Evolutionary conservation across 805 yeast genomes (phyloP).

Genomic region (Priceomyces melissophilus): DNA sequence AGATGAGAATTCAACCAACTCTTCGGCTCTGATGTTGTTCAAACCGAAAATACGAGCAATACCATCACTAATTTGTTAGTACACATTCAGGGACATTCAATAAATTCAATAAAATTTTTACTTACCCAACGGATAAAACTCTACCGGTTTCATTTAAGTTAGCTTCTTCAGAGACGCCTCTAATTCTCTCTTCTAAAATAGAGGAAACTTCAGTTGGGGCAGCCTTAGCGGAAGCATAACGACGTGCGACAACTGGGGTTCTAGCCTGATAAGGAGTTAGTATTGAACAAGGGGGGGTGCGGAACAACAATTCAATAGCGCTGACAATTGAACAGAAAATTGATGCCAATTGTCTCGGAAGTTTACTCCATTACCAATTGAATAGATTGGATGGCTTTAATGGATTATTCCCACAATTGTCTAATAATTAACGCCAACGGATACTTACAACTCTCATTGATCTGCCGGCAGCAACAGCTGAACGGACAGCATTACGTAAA

Average conservation of each 20-base stretch:
- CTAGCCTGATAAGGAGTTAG: slow-evolving; percentile 57
- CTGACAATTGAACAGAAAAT: too few relatives aligned
- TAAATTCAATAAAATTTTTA: slow-evolving; percentile 15
- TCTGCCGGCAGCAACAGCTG: slow-evolving; percentile 50
- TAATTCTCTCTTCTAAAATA: slow-evolving; percentile 97
- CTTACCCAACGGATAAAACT: slow-evolving; percentile 95
- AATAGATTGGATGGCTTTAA: too few relatives aligned
- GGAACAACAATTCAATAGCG: too few relatives aligned
- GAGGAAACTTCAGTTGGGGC: slow-evolving; percentile 99
- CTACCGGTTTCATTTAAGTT: slow-evolving; percentile 99
- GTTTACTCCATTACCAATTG: too few relatives aligned
- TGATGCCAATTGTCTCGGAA: too few relatives aligned
- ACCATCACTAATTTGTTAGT: slow-evolving; percentile 84
- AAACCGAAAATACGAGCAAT: slow-evolving; percentile 99
- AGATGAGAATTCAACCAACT: slow-evolving; percentile 97
- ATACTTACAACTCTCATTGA: slow-evolving; percentile 35
- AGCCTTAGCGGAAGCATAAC: slow-evolving; percentile 95
- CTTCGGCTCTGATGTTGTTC: slow-evolving; percentile 99
- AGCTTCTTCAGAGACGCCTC: slow-evolving; percentile 97
- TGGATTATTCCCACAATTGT: background rate
- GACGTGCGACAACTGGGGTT: slow-evolving; percentile 61
- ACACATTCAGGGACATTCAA: slow-evolving; percentile 7
- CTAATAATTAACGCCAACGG: background rate
- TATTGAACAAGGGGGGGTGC: slow-evolving; percentile 13
- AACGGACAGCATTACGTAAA: slow-evolving; percentile 81